phyloP scores from a whole-genome alignment of 73 alveolate species.

The Stentor roeselii region DNA sequence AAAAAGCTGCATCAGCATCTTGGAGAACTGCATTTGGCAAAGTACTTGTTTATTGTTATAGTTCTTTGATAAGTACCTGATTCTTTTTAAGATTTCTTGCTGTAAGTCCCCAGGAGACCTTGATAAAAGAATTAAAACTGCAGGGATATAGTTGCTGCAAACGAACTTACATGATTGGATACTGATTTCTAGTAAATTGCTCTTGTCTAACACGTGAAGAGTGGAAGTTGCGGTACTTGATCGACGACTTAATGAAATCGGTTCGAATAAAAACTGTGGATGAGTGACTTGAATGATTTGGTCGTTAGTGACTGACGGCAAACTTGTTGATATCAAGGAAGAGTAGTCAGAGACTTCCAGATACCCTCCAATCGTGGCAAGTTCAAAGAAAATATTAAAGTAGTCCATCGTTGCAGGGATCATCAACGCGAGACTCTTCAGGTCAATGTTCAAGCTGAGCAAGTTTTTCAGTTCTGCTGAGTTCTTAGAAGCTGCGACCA shows the following conservation, averaged over 20 bases:
- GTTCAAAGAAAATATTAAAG: not conserved
- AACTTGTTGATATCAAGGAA: not conserved
- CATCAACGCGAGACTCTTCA: not conserved
- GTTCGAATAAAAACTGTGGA: constrained; percentile 16
- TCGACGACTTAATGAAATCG: not conserved
- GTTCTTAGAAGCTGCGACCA: not conserved
- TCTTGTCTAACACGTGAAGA: not conserved
- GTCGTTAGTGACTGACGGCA: not conserved
- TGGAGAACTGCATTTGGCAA: not conserved
- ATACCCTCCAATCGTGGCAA: not conserved
- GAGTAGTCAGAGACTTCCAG: not conserved
- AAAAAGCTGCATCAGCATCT: not conserved
- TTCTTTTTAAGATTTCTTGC: not conserved
- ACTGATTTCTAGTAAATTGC: not conserved
- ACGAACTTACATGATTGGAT: not conserved
- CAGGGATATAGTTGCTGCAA: not conserved
- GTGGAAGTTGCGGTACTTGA: not conserved
- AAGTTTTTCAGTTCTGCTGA: not conserved
- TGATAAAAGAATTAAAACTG: not conserved
- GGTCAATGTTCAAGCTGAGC: not conserved
- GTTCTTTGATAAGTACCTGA: not conserved
- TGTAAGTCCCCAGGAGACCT: not conserved
- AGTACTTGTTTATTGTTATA: not conserved
- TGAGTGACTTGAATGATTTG: not conserved
- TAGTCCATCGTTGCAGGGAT: not conserved